Conservation (phyloP, 2,329 filamentous ascomycete species). For the Aspergillus neoniger region DNA sequence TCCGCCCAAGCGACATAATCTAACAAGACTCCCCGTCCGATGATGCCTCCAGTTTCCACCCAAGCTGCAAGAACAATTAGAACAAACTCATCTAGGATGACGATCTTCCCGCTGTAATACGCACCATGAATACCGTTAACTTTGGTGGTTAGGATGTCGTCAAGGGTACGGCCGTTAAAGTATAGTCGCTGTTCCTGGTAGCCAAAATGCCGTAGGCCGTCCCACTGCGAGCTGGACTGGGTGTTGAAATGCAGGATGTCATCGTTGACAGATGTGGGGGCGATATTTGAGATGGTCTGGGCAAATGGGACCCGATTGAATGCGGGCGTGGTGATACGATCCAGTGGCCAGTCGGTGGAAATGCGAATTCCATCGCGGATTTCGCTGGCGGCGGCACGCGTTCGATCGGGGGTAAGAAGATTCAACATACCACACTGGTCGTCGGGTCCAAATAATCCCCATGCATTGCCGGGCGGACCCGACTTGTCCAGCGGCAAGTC, state of each 20-base stretch:
- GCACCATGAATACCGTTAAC: slow-evolving; percentile 13
- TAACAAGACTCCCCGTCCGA: not conserved
- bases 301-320: not conserved
- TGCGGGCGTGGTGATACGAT: not conserved
- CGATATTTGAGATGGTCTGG: not conserved
- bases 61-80: not conserved
- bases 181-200: not conserved
- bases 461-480: not conserved
- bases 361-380: not conserved
- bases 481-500: not conserved
- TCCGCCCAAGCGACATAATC: slow-evolving; percentile 1
- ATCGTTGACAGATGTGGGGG: not conserved
- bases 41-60: not conserved
- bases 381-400: not conserved
- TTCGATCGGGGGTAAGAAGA: not conserved
- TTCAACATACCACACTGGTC: not conserved
- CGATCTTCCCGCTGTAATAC: not conserved
- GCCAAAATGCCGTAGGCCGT: not conserved
- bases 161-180: not conserved
- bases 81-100: not conserved
- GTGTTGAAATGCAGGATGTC: not conserved
- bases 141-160: not conserved
- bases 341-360: not conserved
- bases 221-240: slow-evolving; percentile 1
- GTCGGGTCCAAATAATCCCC: not conserved